phyloP scores from a whole-genome alignment of 2,329 filamentous ascomycete genomes.

The Aspergillus chevalieri region DNA sequence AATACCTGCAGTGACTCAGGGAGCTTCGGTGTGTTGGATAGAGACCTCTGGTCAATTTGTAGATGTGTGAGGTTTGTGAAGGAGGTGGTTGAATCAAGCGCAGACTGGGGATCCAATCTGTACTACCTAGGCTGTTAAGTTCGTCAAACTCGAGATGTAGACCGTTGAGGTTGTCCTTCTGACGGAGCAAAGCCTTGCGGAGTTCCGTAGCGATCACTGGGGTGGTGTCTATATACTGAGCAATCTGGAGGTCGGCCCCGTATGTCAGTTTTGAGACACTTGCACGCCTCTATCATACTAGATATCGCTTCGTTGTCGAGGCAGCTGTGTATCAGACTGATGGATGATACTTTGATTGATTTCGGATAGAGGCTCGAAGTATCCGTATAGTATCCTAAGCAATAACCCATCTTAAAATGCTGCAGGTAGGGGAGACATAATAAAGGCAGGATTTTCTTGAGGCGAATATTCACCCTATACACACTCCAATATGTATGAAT shows the following conservation, averaged over 20 bases:
- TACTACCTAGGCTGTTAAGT: not conserved
- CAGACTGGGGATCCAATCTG: not conserved
- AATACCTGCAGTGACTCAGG: not conserved
- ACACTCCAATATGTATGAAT: too few species aligned
- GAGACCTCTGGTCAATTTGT: slow-evolving; percentile 3
- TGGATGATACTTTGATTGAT: not conserved
- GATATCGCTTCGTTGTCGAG: not conserved
- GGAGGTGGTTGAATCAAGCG: slow-evolving; percentile 2
- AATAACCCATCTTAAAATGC: not conserved
- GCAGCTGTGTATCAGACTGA: not conserved
- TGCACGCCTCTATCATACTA: not conserved
- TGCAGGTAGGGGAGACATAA: slow-evolving; percentile 4
- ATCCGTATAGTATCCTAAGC: not conserved
- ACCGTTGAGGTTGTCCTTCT: slow-evolving; percentile 1
- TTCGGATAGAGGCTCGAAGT: not conserved
- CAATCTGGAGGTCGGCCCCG: not conserved
- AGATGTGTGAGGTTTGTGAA: slow-evolving; percentile 3
- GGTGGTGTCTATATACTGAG: too few species aligned
- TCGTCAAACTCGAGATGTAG: slow-evolving; percentile 1
- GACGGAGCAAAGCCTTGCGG: not conserved
- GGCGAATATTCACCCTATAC: too few species aligned
- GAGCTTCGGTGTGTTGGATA: not conserved
- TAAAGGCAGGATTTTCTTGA: not conserved
- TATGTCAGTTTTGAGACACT: not conserved
- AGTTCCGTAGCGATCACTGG: slow-evolving; percentile 1